These are phyloP conservation scores for Rosa hybrid DNA, from an alignment of 331 rosid species.

Conservation along the genomic window DNA sequence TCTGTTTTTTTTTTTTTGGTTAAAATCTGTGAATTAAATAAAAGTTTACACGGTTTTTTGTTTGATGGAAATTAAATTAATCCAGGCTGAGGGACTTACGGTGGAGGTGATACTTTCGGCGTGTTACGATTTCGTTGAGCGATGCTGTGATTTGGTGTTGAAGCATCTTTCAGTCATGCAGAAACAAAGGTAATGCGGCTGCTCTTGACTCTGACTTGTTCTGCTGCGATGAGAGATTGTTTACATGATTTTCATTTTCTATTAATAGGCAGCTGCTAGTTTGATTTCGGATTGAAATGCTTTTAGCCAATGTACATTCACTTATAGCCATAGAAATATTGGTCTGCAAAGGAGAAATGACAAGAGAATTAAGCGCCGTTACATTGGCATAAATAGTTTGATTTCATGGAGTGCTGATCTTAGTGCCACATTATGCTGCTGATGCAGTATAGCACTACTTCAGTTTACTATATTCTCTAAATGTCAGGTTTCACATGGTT, in stretches of 20 bases:
- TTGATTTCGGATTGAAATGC: neutral
- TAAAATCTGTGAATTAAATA: neutral
- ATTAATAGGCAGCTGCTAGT: neutral
- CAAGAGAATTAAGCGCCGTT: neutral
- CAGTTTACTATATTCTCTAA: neutral
- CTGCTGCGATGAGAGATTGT: neutral
- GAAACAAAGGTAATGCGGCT: constrained; percentile 58
- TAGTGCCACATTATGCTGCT: neutral
- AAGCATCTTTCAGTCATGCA: constrained; percentile 75
- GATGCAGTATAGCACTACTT: neutral
- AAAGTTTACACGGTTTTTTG: neutral
- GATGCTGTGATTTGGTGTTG: constrained; percentile 69
- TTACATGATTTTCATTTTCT: neutral
- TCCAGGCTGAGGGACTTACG: constrained; percentile 87
- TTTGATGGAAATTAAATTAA: constrained; percentile 13
- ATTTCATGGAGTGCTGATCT: neutral
- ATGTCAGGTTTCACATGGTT: neutral
- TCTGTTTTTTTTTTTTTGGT: too few species aligned
- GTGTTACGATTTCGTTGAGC: constrained; percentile 87
- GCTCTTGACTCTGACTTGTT: neutral
- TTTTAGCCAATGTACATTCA: neutral
- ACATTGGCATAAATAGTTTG: neutral
- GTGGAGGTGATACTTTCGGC: constrained; percentile 64
- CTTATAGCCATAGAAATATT: neutral
- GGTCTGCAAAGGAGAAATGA: too few species aligned